These are phyloP conservation scores for Tinospora cordifolia DNA, from an alignment of 164 flowering plant species.

Conservation along the genomic window DNA sequence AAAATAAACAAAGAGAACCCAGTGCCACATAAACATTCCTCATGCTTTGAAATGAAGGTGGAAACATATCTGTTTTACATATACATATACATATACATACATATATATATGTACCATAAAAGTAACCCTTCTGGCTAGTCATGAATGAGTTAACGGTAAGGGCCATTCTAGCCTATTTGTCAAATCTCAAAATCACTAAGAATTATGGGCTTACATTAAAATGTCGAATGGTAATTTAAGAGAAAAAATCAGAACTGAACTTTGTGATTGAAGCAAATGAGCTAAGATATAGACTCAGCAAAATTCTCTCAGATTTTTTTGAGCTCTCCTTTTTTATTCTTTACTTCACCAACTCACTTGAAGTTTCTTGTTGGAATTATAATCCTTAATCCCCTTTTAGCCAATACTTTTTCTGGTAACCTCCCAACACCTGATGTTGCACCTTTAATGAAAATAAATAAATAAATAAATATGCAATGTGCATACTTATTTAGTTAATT, in stretches of 20 bases:
- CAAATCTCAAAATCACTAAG: too few relatives aligned
- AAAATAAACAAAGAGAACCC: background rate
- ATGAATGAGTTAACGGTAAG: too few relatives aligned
- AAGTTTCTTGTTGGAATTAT: constrained; percentile 81
- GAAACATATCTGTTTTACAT: too few relatives aligned
- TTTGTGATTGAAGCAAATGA: constrained; percentile 71
- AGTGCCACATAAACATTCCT: too few relatives aligned
- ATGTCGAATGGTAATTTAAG: constrained; percentile 78
- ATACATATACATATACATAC: too few relatives aligned
- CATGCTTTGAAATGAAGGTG: too few relatives aligned
- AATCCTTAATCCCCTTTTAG: constrained; percentile 78
- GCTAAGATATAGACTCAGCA: constrained; percentile 76
- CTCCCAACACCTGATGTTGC: constrained; percentile 92
- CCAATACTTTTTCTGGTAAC: constrained; percentile 84
- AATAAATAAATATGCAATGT: too few relatives aligned
- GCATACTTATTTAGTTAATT: too few relatives aligned
- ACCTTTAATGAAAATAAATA: too few relatives aligned
- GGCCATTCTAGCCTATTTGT: background rate
- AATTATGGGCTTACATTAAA: constrained; percentile 66
- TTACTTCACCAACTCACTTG: constrained; percentile 50
- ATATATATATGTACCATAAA: too few relatives aligned
- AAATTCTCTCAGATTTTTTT: constrained; percentile 50
- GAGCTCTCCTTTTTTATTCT: constrained; percentile 59
- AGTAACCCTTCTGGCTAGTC: too few relatives aligned
- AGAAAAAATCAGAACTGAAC: constrained; percentile 66